These are phyloP conservation scores for Coniferiporia sulphurascens DNA, from an alignment of 1,284 basidiomycete genomes.

Conservation along the genomic window DNA sequence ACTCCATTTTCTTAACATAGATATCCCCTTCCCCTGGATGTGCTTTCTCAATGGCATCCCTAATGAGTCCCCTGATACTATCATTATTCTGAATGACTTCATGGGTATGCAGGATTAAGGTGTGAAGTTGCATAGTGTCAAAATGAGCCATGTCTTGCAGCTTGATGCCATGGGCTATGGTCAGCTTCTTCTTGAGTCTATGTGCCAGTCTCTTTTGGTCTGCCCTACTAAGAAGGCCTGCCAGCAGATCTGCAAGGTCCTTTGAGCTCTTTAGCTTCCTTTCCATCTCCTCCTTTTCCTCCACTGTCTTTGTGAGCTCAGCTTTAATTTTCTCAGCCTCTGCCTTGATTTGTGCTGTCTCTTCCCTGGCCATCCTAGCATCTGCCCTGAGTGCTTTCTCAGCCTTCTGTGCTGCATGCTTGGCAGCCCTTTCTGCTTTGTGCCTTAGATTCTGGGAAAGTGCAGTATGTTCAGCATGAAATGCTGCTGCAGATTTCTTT, in stretches of 20 bases:
- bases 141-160: neutral
- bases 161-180: too few relatives aligned
- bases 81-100: neutral
- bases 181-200: neutral
- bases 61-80: neutral
- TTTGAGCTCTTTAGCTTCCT: neutral
- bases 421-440: neutral
- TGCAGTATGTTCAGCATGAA: neutral
- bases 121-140: neutral
- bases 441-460: neutral
- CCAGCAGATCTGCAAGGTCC: neutral
- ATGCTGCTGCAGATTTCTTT: neutral
- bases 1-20: neutral
- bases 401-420: neutral
- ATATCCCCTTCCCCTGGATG: neutral
- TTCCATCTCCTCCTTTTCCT: neutral
- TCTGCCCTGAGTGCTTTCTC: neutral
- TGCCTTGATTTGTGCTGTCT: neutral
- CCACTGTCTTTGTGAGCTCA: neutral
- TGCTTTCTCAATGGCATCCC: neutral
- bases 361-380: neutral
- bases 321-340: neutral
- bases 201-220: neutral
- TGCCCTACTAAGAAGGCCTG: neutral
- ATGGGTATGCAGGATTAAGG: neutral